Percentiles rank a stretch among this genome's conserved stretches.
Conservation (phyloP, 176 grass and related monocot genomes). For the Dendrocalamus sinicus region DNA sequence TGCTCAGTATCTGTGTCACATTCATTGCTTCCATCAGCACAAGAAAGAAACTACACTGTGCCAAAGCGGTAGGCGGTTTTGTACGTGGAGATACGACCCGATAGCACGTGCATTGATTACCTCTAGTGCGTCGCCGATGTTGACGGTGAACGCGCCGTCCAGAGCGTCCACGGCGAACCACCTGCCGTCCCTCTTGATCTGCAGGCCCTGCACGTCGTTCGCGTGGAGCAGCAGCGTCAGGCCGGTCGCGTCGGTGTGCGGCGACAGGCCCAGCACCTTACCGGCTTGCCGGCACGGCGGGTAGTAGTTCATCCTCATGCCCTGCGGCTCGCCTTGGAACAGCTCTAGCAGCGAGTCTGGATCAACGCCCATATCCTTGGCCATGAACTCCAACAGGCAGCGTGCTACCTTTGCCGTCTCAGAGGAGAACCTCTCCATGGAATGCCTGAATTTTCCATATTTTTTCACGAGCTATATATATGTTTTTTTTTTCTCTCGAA, state of each 20-base stretch:
- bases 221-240: constrained; percentile 47
- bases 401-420: too few species aligned
- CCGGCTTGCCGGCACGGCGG: constrained; percentile 44
- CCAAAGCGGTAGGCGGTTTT: too few species aligned
- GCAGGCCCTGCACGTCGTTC: constrained; percentile 45
- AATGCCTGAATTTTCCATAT: constrained; percentile 4
- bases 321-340: constrained; percentile 37
- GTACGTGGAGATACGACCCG: too few species aligned
- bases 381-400: too few species aligned
- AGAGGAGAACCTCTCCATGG: constrained; percentile 42
- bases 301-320: constrained; percentile 61
- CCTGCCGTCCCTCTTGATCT: constrained; percentile 47
- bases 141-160: constrained; percentile 44
- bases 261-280: constrained; percentile 54
- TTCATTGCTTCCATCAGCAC: too few species aligned
- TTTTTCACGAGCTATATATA: too few species aligned
- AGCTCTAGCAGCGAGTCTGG: constrained; percentile 22
- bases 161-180: constrained; percentile 60
- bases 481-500: too few species aligned
- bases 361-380: constrained; percentile 37
- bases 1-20: constrained; percentile 33
- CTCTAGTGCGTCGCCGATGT: constrained; percentile 60
- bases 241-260: constrained; percentile 44
- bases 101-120: constrained; percentile 28
- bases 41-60: neutral